Conservation (phyloP, 768 basidiomycete species). For the Galerina marginata region DNA sequence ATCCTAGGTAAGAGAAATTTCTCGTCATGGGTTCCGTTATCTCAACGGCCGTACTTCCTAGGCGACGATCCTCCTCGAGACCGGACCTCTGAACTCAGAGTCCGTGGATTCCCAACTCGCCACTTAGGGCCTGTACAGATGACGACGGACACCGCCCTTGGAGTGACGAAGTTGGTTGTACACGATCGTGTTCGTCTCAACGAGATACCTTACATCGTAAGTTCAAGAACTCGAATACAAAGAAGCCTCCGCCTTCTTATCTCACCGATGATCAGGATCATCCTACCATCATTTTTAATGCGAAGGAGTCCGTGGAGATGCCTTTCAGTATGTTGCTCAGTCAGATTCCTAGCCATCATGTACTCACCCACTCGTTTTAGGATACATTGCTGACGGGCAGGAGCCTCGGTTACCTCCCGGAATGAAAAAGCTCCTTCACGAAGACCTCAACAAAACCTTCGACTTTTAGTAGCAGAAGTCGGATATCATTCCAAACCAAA, state of each 20-base stretch:
- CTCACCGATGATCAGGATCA: constrained; percentile 58
- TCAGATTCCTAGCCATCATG: background rate
- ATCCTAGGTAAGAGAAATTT: constrained; percentile 34
- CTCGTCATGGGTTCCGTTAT: background rate
- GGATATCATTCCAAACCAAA: background rate
- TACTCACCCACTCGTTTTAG: constrained; percentile 27
- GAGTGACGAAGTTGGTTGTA: constrained; percentile 86
- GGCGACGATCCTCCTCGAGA: constrained; percentile 97
- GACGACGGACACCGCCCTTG: constrained; percentile 98
- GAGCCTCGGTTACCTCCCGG: constrained; percentile 86
- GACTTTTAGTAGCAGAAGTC: constrained; percentile 56
- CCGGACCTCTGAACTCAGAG: constrained; percentile 86
- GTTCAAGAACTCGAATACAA: constrained; percentile 25
- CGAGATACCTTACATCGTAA: constrained; percentile 74
- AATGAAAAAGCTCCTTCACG: constrained; percentile 85
- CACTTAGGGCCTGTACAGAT: constrained; percentile 91
- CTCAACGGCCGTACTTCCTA: constrained; percentile 30
- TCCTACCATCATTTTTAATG: constrained; percentile 89
- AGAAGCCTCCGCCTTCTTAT: background rate
- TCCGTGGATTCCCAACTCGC: constrained; percentile 84
- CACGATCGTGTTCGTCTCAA: constrained; percentile 75
- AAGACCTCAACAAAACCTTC: constrained; percentile 87
- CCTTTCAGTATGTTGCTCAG: constrained; percentile 77
- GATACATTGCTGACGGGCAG: constrained; percentile 53
- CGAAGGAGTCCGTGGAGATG: constrained; percentile 95